Percentiles rank a stretch among this genome's conserved stretches.
Conservation (phyloP, 192 early-diverging fungal species). For the Glomus cerebriforme region DNA sequence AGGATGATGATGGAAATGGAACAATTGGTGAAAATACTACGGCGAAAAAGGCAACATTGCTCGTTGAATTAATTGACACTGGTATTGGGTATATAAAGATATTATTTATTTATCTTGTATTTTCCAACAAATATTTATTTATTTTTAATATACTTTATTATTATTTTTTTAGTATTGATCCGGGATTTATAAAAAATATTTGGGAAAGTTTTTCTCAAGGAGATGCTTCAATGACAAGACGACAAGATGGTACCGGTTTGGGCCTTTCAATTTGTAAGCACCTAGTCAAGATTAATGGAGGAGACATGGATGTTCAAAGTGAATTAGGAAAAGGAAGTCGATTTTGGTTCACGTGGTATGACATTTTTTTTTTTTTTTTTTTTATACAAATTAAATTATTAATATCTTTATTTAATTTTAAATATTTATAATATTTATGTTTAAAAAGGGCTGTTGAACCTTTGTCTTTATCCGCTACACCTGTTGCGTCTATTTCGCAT, state of each 20-base stretch:
- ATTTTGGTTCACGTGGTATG: conserved; percentile 67
- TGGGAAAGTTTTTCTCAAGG: conserved; percentile 77
- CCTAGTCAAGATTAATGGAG: conserved; percentile 69
- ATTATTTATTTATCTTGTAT: not conserved
- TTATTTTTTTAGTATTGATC: conserved; percentile 51
- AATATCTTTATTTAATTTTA: too few species aligned
- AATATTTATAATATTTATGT: too few species aligned
- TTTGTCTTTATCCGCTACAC: conserved; percentile 7
- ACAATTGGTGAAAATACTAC: not conserved
- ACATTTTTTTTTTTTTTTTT: too few species aligned
- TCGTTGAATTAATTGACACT: conserved; percentile 67
- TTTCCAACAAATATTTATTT: not conserved
- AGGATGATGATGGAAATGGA: not conserved
- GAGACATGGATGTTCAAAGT: conserved; percentile 65
- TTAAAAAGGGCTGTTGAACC: not conserved
- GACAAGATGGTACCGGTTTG: conserved; percentile 77
- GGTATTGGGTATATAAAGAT: conserved; percentile 59
- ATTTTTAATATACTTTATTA: not conserved
- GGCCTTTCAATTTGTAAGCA: conserved; percentile 77
- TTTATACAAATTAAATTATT: conserved; percentile 3
- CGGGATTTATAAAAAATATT: conserved; percentile 62
- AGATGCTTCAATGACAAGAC: conserved; percentile 67
- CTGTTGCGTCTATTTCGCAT: conserved; percentile 33
- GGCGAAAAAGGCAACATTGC: conserved; percentile 41
- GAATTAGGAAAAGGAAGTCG: conserved; percentile 63